Conservation (phyloP, 2,329 filamentous ascomycete genomes). For the Arthrobotrys megalospora region DNA sequence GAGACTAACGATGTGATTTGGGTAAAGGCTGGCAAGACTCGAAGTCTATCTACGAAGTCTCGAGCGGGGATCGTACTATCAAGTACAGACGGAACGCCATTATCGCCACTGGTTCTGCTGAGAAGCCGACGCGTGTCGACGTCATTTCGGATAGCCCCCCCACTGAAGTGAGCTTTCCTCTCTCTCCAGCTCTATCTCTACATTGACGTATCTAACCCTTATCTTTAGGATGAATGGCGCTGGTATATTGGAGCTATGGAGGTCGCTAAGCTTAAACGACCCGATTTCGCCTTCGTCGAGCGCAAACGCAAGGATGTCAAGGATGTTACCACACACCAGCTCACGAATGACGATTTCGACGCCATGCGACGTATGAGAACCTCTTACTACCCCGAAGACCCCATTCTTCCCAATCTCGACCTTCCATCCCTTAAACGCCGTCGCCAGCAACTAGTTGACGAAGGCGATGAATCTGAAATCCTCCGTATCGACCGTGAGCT, state of each 20-base stretch:
- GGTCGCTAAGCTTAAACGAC: constrained; percentile 79
- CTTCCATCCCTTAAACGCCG: constrained; percentile 67
- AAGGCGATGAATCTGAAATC: constrained; percentile 70
- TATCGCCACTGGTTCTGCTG: constrained; percentile 45
- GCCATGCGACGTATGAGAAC: constrained; percentile 65
- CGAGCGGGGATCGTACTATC: constrained; percentile 37
- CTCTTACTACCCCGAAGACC: constrained; percentile 61
- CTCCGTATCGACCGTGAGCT: constrained; percentile 74
- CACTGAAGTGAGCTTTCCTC: constrained; percentile 76
- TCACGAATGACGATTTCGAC: constrained; percentile 63
- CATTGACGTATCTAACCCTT: constrained; percentile 37
- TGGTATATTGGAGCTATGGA: constrained; percentile 83
- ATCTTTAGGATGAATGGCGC: constrained; percentile 79
- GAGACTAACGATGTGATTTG: background rate
- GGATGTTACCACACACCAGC: constrained; percentile 60
- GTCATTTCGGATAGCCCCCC: constrained; percentile 88
- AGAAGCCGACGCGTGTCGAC: constrained; percentile 77
- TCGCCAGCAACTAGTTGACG: constrained; percentile 78
- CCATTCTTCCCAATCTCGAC: constrained; percentile 64
- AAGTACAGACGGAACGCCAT: constrained; percentile 56
- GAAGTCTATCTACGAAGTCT: constrained; percentile 41
- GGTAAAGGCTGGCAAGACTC: constrained; percentile 53
- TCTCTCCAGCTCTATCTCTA: background rate
- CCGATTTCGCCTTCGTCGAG: constrained; percentile 67
- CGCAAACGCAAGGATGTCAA: constrained; percentile 63